Conservation (phyloP, 768 basidiomycete species). For the Rhodotorula paludigena region DNA sequence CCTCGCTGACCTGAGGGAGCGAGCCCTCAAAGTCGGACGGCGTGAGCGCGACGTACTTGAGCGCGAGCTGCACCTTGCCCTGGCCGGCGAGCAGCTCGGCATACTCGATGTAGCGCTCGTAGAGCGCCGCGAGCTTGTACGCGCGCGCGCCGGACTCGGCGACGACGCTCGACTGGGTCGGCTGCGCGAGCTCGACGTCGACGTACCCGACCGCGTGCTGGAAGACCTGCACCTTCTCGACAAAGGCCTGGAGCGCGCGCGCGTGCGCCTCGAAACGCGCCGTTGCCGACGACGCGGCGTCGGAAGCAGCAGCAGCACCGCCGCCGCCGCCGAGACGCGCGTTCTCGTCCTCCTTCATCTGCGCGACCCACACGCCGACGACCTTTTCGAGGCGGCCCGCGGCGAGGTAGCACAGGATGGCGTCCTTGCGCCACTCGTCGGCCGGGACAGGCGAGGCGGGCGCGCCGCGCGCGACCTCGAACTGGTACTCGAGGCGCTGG, state of each 20-base stretch:
- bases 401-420: constrained; percentile 87
- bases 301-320: not conserved
- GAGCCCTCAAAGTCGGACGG: constrained; percentile 72
- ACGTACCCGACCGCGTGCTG: constrained; percentile 74
- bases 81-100: constrained; percentile 85
- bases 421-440: constrained; percentile 68
- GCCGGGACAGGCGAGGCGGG: constrained; percentile 10
- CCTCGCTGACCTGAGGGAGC: constrained; percentile 18
- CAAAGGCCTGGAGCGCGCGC: constrained; percentile 80
- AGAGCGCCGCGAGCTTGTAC: constrained; percentile 78
- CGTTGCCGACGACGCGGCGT: constrained; percentile 3
- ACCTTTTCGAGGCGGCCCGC: constrained; percentile 54
- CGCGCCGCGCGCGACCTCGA: constrained; percentile 50
- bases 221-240: constrained; percentile 96
- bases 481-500: constrained; percentile 80
- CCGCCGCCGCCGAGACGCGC: constrained; percentile 13
- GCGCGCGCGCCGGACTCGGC: constrained; percentile 56
- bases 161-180: constrained; percentile 49
- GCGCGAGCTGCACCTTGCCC: constrained; percentile 78
- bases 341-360: constrained; percentile 78
- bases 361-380: constrained; percentile 54
- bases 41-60: constrained; percentile 69
- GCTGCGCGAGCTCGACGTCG: constrained; percentile 61
- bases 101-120: constrained; percentile 93
- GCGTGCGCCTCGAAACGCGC: constrained; percentile 68